Percentiles rank a stretch among this genome's conserved stretches.
Evolutionary conservation across 2,329 filamentous ascomycete species (phyloP).

Genomic region (Fusarium sp.): DNA sequence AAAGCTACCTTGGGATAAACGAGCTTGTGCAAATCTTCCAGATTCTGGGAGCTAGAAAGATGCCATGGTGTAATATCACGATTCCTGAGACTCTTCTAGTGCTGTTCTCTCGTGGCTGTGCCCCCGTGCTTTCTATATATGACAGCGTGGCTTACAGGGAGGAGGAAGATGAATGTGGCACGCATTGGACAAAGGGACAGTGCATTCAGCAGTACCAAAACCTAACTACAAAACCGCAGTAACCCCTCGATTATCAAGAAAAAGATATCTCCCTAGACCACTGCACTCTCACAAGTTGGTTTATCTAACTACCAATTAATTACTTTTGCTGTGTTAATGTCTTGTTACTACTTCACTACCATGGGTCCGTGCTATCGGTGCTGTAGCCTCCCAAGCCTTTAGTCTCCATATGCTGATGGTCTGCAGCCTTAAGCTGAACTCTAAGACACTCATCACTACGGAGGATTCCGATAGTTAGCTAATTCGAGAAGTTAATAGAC

Average conservation of each 20-base stretch:
- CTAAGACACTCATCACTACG: neutral
- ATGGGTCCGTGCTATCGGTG: neutral
- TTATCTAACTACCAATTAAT: no score
- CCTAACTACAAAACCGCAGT: no score
- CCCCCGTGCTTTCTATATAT: rapidly evolving
- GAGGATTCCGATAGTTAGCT: no score
- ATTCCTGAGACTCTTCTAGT: neutral
- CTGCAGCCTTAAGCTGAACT: neutral
- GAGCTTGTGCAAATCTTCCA: neutral
- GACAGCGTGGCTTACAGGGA: neutral
- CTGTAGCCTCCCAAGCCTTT: no score
- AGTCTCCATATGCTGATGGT: neutral
- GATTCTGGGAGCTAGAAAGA: neutral
- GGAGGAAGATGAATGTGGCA: neutral
- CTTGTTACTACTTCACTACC: neutral
- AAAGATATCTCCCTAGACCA: no score
- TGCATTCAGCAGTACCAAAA: no score
- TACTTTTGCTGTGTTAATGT: neutral
- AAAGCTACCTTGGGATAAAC: neutral
- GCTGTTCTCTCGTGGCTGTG: neutral
- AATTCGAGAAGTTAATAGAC: neutral
- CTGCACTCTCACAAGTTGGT: no score
- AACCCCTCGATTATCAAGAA: no score
- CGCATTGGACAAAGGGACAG: no score
- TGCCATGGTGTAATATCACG: neutral